phyloP scores from a whole-genome alignment of 2,329 filamentous ascomycete genomes.

The Fusarium verrucosum region DNA sequence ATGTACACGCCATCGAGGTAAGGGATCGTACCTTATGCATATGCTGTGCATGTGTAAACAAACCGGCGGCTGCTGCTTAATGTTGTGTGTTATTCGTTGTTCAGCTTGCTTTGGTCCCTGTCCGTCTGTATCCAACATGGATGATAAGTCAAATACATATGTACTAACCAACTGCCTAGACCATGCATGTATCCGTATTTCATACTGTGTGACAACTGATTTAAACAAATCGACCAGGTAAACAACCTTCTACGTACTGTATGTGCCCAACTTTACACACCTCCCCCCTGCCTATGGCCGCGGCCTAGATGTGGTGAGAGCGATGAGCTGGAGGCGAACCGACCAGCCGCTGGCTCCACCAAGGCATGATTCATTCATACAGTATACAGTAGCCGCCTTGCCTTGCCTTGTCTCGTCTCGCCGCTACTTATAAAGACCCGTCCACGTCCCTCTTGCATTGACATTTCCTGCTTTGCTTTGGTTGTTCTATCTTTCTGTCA shows the following conservation, averaged over 20 bases:
- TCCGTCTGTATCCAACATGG: constrained; percentile 4
- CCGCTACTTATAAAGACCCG: constrained; percentile 41
- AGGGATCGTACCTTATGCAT: constrained; percentile 16
- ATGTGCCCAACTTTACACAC: constrained; percentile 15
- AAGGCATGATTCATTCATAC: constrained; percentile 47
- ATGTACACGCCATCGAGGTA: neutral
- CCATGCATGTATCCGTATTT: constrained; percentile 4
- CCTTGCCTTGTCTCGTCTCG: constrained; percentile 29
- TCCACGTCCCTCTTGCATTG: constrained; percentile 14
- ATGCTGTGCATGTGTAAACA: constrained; percentile 26
- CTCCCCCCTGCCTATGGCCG: constrained; percentile 23
- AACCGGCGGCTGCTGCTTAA: constrained; percentile 13
- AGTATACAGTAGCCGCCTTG: constrained; percentile 44
- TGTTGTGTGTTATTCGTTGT: constrained; percentile 21
- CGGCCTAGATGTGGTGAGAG: constrained; percentile 34
- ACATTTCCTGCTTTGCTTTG: neutral
- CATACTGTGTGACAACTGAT: constrained; percentile 34
- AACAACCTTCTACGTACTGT: no score
- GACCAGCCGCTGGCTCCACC: constrained; percentile 41
- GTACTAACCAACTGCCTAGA: neutral
- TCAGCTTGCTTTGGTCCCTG: constrained; percentile 27
- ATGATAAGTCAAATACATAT: neutral
- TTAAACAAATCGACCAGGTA: constrained; percentile 17
- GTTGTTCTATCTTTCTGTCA: constrained; percentile 26
- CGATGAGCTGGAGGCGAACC: constrained; percentile 42